Base-by-base conservation (phyloP, 805 yeast species). In the Millerago galiae region DNA sequence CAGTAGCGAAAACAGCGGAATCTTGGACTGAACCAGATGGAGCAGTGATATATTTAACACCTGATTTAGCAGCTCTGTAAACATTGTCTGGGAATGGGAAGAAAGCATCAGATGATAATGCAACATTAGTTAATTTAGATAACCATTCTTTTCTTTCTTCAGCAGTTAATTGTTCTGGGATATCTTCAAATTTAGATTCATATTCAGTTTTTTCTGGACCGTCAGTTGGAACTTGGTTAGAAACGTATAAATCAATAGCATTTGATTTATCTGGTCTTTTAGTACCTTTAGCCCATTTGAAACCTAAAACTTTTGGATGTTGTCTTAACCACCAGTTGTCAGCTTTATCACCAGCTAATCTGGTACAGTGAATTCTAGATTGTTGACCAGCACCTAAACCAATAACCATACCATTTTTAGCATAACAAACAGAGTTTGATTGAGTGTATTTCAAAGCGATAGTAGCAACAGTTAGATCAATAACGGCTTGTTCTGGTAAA, bases 261-360 rank as follows among this genome's bases (percentile, higher is more conserved):
- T 93, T 93, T 40, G 96, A 84, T 78, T 93, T 93, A 65, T 93
- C 99, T 50, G 98, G 97, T 72, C 96, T 87, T 79, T 93, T 93
- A 54, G 84, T 84, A 61, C 98, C 98, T 72, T 88, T 88, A 50
- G 95, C 95, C 98, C 98, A 93, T 71, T 91, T 78, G 79, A 93
- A 84, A 18, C 71, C 93, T 46, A 93, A 71, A 8, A 93, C 98
- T 63, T 73, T 79, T 54, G 98, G 98, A 69, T 93, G 99, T 68
- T 93, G 98, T 75, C 99, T 84, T 61, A 93, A 77, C 99, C 99
- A 93, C 98, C 98, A 93, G 78, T 90, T 90, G 67, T 93, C 97
- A 53, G 98, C 96, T 75, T 93, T 93, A 62, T 93, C 99, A 65
- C 99, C 99, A 40, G 99, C 99, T 56, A 93, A 78, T 72, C 99